Evolutionary conservation across 2,329 filamentous ascomycete species (phyloP), one percentile per base, ranked within the genome.

Genomic region (Sarocladiaceae sp.): DNA sequence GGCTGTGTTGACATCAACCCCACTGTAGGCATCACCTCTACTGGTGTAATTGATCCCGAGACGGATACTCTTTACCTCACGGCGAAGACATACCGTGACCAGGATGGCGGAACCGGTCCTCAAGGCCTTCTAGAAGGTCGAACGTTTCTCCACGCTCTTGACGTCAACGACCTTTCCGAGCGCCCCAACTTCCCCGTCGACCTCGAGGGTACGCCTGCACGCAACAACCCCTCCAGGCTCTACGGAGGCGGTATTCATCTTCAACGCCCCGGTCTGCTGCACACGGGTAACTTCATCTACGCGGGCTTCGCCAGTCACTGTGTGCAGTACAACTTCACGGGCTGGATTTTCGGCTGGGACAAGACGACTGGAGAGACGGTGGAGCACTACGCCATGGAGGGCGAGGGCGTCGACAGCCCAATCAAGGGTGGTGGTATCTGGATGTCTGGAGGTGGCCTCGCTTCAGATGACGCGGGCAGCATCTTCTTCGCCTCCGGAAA

Each of bases 281-380:
- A 71, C 19, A 57, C 69, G 0, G 70, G 70, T 2, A 61, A 68
- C 42, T 66, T 63, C 33, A 59, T 79, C 5, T 76, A 76, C 44
- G 71, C 67, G 1, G 73, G 65, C 0, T 78, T 78, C 48, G 74
- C 72, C 0, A 74, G 72, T 9, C 70, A 78, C 48, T 79, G 74
- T 41, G 74, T 76, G 19, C 64, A 71, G 45, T 78, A 70, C 55
- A 75, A 78, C 52, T 76, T 76, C 48, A 76, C 73, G 1, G 72
- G 73, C 19, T 70, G 68, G 60, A 59, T 77, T 32, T 62, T 77
- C 32, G 70, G 71, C 3, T 66, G 70, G 53, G 64, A 73, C 55
- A 68, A 70, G 47, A 64, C 60, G 1, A 61, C 57, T 0, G 63
- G 63, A 12, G 51, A 59, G 16, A 49, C 63, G 21, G 63, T 67